These are phyloP conservation scores for Penicillium turbatum DNA, from an alignment of 495 filamentous ascomycete genomes.

Conservation along the genomic window DNA sequence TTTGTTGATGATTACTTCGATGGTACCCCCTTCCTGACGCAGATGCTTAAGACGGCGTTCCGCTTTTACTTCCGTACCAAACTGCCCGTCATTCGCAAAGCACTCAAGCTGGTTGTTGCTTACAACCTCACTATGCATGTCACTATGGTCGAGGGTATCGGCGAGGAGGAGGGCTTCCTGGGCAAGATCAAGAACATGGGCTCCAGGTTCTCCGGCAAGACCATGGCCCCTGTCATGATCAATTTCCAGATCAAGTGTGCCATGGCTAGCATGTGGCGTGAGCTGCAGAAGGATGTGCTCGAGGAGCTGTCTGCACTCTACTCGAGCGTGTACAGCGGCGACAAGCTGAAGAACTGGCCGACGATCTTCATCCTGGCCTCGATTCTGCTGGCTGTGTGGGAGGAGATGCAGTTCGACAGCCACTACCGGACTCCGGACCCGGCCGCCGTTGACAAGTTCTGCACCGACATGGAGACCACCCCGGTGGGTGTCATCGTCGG, in stretches of 20 bases:
- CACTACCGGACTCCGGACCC: slow-evolving; percentile 85
- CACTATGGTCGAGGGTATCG: slow-evolving; percentile 82
- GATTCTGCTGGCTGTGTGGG: slow-evolving; percentile 87
- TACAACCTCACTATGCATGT: slow-evolving; percentile 91
- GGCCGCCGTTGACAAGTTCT: slow-evolving; percentile 82
- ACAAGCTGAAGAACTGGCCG: slow-evolving; percentile 94
- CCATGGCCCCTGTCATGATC: slow-evolving; percentile 91
- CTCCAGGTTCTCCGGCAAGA: slow-evolving; percentile 82
- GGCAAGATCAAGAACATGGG: slow-evolving; percentile 74
- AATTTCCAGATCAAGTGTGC: slow-evolving; percentile 97
- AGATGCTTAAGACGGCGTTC: slow-evolving; percentile 90
- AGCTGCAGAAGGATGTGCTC: slow-evolving; percentile 87
- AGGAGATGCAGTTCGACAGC: slow-evolving; percentile 96
- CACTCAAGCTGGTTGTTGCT: slow-evolving; percentile 82
- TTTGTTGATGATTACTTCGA: slow-evolving; percentile 95
- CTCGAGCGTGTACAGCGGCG: slow-evolving; percentile 88
- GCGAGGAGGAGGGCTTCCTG: slow-evolving; percentile 69
- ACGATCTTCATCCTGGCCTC: slow-evolving; percentile 94
- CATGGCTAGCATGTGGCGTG: slow-evolving; percentile 92
- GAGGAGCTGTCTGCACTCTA: slow-evolving; percentile 87
- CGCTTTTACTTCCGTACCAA: slow-evolving; percentile 81
- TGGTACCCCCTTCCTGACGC: slow-evolving; percentile 85
- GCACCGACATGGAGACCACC: slow-evolving; percentile 87
- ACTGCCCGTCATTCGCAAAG: slow-evolving; percentile 81
- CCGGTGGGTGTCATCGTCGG: slow-evolving; percentile 93